Evolutionary conservation across 805 yeast genomes (phyloP).

Genomic region (Candida anglica): DNA sequence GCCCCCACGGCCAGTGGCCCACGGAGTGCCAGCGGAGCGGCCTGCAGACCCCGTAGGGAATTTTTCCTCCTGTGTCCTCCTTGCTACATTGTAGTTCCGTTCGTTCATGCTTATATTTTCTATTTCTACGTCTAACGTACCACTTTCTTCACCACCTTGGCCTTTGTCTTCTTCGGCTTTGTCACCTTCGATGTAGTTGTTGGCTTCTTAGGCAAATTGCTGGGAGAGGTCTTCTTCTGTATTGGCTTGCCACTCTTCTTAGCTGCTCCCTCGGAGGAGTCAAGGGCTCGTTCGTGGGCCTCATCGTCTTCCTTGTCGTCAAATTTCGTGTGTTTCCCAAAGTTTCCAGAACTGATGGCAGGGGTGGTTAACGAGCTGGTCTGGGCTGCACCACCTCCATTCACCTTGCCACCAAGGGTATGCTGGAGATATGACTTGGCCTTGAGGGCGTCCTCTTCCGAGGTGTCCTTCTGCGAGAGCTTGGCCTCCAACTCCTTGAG

Average conservation of each 20-base stretch:
- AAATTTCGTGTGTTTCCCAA: constrained; percentile 39
- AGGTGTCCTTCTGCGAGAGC: constrained; percentile 12
- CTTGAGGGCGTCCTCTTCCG: constrained; percentile 30
- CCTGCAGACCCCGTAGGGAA: too few relatives aligned
- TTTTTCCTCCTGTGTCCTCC: too few relatives aligned
- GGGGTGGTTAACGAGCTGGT: constrained; percentile 22
- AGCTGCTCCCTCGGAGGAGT: neutral
- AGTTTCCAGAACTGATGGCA: constrained; percentile 35
- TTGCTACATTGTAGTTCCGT: too few relatives aligned
- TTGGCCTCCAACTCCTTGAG: constrained; percentile 37
- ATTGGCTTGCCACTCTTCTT: neutral
- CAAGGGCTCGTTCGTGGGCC: too few relatives aligned
- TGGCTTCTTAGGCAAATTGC: neutral
- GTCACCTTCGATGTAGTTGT: neutral
- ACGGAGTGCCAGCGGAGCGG: too few relatives aligned
- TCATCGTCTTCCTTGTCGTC: constrained; percentile 11
- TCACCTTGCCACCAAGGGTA: constrained; percentile 36
- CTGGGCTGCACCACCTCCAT: constrained; percentile 29
- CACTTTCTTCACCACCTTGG: neutral
- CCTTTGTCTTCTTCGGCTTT: constrained; percentile 1
- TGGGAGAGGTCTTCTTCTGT: neutral
- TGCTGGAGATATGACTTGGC: constrained; percentile 45
- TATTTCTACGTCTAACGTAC: too few relatives aligned
- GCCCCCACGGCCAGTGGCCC: too few relatives aligned
- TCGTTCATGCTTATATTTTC: too few relatives aligned